A percentile compares a stretch with the other conserved stretches of the same genome.
Conservation (phyloP, 371 early-diverging fungal genomes). For the Rhizopus microsporus region DNA sequence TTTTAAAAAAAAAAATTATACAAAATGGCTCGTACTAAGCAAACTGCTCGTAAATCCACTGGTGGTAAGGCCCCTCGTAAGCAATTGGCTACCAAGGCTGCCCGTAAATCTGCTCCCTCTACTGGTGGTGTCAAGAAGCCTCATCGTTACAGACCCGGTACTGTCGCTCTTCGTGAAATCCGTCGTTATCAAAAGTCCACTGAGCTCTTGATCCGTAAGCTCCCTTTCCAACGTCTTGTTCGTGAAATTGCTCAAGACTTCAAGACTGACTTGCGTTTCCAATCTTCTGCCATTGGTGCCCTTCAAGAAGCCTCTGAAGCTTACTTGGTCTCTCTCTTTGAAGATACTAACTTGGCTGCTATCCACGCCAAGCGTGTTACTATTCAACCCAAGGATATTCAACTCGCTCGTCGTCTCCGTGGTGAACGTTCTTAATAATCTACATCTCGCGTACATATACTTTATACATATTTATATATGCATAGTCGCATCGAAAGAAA, state of each 20-base stretch:
- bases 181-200: constrained; percentile 98
- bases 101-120: constrained; percentile 57
- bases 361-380: constrained; percentile 97
- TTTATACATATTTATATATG: too few relatives aligned
- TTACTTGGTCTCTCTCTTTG: constrained; percentile 72
- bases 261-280: constrained; percentile 98
- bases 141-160: constrained; percentile 87
- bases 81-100: constrained; percentile 97
- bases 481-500: too few relatives aligned
- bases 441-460: too few relatives aligned
- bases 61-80: constrained; percentile 99
- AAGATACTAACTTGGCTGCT: constrained; percentile 90
- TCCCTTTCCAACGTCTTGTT: constrained; percentile 98
- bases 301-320: constrained; percentile 99
- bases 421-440: constrained; percentile 44
- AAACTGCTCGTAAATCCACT: constrained; percentile 99
- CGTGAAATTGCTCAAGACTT: constrained; percentile 96
- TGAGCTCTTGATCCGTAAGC: constrained; percentile 96
- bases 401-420: constrained; percentile 85
- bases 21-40: constrained; percentile 96
- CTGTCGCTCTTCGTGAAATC: constrained; percentile 96
- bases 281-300: constrained; percentile 96
- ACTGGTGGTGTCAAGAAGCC: constrained; percentile 77
- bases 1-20: constrained; percentile 3
- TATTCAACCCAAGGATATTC: constrained; percentile 94